Evolutionary conservation across 2,329 filamentous ascomycete genomes (phyloP), one percentile per base, ranked within the genome.

Genomic region (Aspergillus floridensis): DNA sequence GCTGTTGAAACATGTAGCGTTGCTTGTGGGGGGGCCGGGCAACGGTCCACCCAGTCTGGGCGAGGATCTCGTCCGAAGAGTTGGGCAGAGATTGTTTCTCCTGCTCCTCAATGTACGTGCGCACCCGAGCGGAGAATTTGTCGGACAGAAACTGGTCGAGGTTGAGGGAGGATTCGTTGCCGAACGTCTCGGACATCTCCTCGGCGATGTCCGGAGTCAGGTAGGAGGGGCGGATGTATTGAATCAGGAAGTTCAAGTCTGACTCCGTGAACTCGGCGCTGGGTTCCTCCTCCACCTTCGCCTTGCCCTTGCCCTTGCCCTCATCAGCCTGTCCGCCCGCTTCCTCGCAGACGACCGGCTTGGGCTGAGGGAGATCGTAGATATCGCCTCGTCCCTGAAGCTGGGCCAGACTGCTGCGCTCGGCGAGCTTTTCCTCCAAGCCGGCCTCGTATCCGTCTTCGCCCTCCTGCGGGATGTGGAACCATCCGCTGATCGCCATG

Each of bases 401-500:
- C 78, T 98, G 93, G 77, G 92, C 91, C 65, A 98, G 82, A 69
- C 92, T 93, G 76, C 93, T 98, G 76, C 92, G 92, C 74, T 92
- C 88, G 12, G 91, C 91, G 63, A 96, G 86, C 72, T 88, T 90
- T 79, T 96, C 92, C 75, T 98, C 93, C 57, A 95, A 83, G 4
- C 93, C 95, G 72, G 90, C 81, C 67, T 96, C 87, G 68, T 89
- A 99, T 48, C 95, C 95, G 26, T 96, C 92, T 75, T 99, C 95
- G 58, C 93, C 93, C 67, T 90, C 79, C 77, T 99, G 95, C 0
- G 95, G 95, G 64, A 99, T 98, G 76, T 99, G 95, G 76, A 96
- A 99, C 95, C 95, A 99, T 55, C 95, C 95, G 72, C 92, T 96
- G 72, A 99, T 96, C 53, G 95, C 95, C 93, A 99, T 98, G 66